Base-by-base conservation (phyloP, 1,139 yeast species). In the Candida gigantensis region DNA sequence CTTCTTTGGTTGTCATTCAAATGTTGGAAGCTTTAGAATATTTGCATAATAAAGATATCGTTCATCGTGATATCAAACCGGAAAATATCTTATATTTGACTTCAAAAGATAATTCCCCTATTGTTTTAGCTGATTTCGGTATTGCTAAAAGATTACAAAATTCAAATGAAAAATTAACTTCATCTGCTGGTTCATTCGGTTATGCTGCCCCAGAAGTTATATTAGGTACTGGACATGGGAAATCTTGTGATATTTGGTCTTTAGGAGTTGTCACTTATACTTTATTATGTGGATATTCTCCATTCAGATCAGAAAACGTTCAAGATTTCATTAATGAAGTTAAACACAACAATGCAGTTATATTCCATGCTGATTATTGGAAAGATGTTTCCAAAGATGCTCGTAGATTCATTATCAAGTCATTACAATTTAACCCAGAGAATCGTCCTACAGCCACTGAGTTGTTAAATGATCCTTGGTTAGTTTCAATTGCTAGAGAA, bases 191-290 rank as follows among this genome's bases (percentile, higher is more conserved):
- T 0, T 84, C 95, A 1, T 80, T 88, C 60, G 96, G 96, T 2
- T 89, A 89, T 56, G 96, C 95, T 4, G 96, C 97, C 0, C 97
- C 97, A 0, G 97, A 89, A 57, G 92, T 89, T 4, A 68, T 89
- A 24, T 60, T 75, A 33, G 82, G 86, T 5, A 62, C 69, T 27
- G 96, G 96, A 6, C 96, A 89, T 61, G 94, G 95, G 29, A 87
- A 84, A 54, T 90, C 96, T 2, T 89, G 95, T 58, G 97, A 89
- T 57, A 74, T 89, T 30, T 89, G 97, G 97, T 84, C 95, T 2
- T 60, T 89, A 30, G 97, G 97, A 16, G 96, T 89, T 7, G 86
- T 92, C 36, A 79, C 96, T 1, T 92, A 89, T 60, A 89, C 97
- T 0, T 67, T 90, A 37, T 72, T 92, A 35, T 88, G 95, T 52